Evolutionary conservation across 192 early-diverging fungal genomes (phyloP), one percentile per base, ranked within the genome.

Genomic region (Rhizophagus sp.): DNA sequence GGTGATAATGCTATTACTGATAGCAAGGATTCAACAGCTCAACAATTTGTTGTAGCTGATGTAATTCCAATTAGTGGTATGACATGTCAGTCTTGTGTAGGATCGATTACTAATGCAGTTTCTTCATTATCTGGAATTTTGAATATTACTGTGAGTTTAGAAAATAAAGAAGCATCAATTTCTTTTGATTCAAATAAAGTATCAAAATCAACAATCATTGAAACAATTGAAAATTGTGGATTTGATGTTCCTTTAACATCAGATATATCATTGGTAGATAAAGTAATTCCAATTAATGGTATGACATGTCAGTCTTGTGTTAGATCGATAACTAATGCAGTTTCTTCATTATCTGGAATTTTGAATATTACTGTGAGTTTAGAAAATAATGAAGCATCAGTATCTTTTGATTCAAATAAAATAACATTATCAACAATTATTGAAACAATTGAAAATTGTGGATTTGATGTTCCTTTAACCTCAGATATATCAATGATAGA

Each of bases 161-260:
- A 79, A 33, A 79, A 80, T 25, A 85, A 88, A 79, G 81, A 78
- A 17, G 82, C 85, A 10, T 80, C 62, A 9, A 36, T 84, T 30
- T 39, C 25, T 22, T 82, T 77, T 27, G 80, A 79, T 62, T 74
- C 73, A 24, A 50, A 30, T 17, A 50, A 44, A 17, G 12, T 81
- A 33, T 61, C 49, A 2, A 62, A 78, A 10, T 67, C 47, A 11
- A 52, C 41, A 5, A 83, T 91, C 25, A 81, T 83, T 15, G 83
- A 78, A 24, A 86, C 85, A 22, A 91, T 95, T 27, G 90, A 93
- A 76, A 88, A 90, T 62, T 88, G 89, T 75, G 94, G 94, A 22
- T 95, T 94, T 81, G 92, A 94, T 52, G 89, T 91, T 0, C 83
- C 87, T 27, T 62, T 82, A 27, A 70, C 65, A 17, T 65, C 84